Evolutionary conservation across 2,329 filamentous ascomycete species (phyloP).

Genomic region (Coniochaeta sp.): DNA sequence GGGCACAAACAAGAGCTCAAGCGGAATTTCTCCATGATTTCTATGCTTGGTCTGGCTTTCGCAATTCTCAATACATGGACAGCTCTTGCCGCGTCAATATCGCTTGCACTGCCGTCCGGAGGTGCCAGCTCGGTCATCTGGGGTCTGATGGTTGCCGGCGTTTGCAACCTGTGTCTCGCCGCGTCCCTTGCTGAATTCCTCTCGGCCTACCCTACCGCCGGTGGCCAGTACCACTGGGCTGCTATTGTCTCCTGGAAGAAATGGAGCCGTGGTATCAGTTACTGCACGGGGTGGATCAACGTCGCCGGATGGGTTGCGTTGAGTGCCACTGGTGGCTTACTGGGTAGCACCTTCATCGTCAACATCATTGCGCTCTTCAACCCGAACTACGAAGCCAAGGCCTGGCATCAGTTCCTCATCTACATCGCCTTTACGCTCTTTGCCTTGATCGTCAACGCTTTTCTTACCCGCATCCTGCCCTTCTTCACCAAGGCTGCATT

Average conservation of each 20-base stretch:
- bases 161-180: slow-evolving; percentile 65
- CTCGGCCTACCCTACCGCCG: slow-evolving; percentile 53
- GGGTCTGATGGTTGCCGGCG: slow-evolving; percentile 55
- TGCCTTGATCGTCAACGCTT: slow-evolving; percentile 59
- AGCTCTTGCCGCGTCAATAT: slow-evolving; percentile 38
- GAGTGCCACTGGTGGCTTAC: slow-evolving; percentile 59
- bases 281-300: slow-evolving; percentile 68
- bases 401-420: slow-evolving; percentile 69
- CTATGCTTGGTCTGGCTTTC: slow-evolving; percentile 40
- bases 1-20: slow-evolving; percentile 42
- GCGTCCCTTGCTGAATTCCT: slow-evolving; percentile 65
- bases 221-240: slow-evolving; percentile 67
- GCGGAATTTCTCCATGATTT: slow-evolving; percentile 41
- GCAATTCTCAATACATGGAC: slow-evolving; percentile 45
- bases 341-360: slow-evolving; percentile 60
- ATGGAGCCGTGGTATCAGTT: slow-evolving; percentile 57
- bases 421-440: slow-evolving; percentile 58
- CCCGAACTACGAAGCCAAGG: slow-evolving; percentile 44
- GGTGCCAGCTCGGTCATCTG: slow-evolving; percentile 64
- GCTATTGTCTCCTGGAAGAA: slow-evolving; percentile 53
- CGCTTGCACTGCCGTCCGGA: slow-evolving; percentile 56
- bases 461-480: slow-evolving; percentile 54
- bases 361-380: slow-evolving; percentile 58
- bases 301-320: slow-evolving; percentile 66
- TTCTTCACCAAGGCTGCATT: slow-evolving; percentile 63